These are phyloP conservation scores for Hemisphaericaspora xylofermentans DNA, from an alignment of 1,139 yeast genomes.

Conservation along the genomic window DNA sequence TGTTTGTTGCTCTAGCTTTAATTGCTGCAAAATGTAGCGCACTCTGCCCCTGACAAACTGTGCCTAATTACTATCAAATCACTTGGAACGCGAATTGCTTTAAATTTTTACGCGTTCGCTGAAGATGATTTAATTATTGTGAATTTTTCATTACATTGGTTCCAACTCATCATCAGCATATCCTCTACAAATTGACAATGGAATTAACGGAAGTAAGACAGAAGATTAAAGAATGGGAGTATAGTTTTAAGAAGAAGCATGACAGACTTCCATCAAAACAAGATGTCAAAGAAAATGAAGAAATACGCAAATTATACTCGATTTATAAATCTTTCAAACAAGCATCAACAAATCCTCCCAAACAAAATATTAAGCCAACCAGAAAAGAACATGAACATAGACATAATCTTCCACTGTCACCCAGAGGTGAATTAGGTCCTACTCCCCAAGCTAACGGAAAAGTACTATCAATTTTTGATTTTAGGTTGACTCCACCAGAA, in stretches of 20 bases:
- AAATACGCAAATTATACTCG: conserved; percentile 42
- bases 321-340: conserved; percentile 11
- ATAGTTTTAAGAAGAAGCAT: conserved; percentile 38
- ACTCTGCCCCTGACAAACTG: no score
- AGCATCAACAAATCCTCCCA: conserved; percentile 6
- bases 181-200: conserved; percentile 6
- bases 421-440: conserved; percentile 55
- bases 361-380: conserved; percentile 2
- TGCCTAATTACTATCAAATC: no score
- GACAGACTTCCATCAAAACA: conserved; percentile 52
- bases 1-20: no score
- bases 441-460: conserved; percentile 76
- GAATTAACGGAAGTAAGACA: conserved; percentile 25
- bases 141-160: no score
- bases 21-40: no score
- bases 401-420: conserved; percentile 6
- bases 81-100: no score
- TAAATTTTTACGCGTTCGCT: no score
- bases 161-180: no score
- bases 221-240: conserved; percentile 66
- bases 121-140: no score
- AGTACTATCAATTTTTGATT: conserved; percentile 65
- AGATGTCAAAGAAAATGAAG: conserved; percentile 51
- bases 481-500: conserved; percentile 46
- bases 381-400: conserved; percentile 11